Percentiles rank a stretch among this genome's conserved stretches.
These are phyloP conservation scores for Rhodosporidiobolus sp. DNA, from an alignment of 768 basidiomycete genomes.

Conservation along the genomic window DNA sequence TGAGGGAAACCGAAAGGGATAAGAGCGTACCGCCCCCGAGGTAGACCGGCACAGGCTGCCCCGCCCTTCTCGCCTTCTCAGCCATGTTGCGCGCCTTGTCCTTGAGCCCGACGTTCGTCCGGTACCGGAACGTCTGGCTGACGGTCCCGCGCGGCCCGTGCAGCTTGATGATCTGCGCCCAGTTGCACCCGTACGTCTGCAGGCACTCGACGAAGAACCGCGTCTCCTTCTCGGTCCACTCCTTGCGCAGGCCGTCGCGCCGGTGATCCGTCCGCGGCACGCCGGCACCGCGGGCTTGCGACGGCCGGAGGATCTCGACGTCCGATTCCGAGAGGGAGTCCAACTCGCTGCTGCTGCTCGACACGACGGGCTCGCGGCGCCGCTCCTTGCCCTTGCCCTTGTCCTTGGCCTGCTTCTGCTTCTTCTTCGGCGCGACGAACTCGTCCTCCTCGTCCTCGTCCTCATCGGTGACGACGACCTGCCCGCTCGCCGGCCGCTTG, in stretches of 20 bases:
- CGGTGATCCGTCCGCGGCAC: not conserved
- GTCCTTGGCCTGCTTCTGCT: not conserved
- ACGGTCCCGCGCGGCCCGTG: conserved; percentile 2
- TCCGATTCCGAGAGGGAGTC: too few species aligned
- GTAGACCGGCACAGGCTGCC: not conserved
- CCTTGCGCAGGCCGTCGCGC: not conserved
- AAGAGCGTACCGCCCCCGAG: not conserved
- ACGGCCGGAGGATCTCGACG: not conserved
- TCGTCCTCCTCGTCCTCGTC: not conserved
- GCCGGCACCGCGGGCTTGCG: not conserved
- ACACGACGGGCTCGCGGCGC: not conserved
- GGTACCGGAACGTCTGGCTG: not conserved
- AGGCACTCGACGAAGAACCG: not conserved
- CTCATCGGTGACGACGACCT: too few species aligned
- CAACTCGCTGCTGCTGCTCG: not conserved
- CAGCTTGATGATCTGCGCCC: not conserved
- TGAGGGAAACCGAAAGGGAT: not conserved
- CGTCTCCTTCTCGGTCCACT: conserved; percentile 1
- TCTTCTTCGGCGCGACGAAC: not conserved
- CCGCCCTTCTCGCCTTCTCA: not conserved
- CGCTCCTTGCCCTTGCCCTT: not conserved
- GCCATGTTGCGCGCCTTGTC: conserved; percentile 25
- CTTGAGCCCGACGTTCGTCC: conserved; percentile 10
- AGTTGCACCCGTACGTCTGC: not conserved
- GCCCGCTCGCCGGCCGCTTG: too few species aligned